Evolutionary conservation across 129 eudicot genomes (phyloP), one percentile per base, ranked within the genome.

Genomic region (Pulicaria dysenterica): DNA sequence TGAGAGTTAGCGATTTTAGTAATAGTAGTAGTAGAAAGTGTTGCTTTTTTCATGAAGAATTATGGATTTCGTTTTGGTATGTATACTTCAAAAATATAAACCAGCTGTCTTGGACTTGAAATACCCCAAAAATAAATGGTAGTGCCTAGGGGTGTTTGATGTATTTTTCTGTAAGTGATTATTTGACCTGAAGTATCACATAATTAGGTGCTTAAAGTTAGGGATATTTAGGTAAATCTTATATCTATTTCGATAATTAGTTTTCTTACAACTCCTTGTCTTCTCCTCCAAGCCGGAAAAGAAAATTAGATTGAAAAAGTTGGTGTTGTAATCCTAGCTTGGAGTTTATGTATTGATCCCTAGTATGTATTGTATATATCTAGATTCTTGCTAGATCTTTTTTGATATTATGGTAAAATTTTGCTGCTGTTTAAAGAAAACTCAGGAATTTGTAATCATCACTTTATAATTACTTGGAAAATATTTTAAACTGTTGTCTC

Each of bases 241-340:
- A 31, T 6, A 3, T 57, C 11, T 31, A 31, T 9, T 19, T 57
- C 31, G 4, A 58, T 57, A 57, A 9, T 57, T 36, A 54, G 3
- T 15, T 54, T 17, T 16, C 34, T 17, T 54, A 54, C 7, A 15
- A 15, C 58, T 14, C 58, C 31, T 54, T 54, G 36, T 36, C 59
- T 54, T 9, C 59, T 53, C 14, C 58, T 54, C 59, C 59, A 37
- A n/a, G n/a, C n/a, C n/a, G n/a, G n/a, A n/a, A n/a, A n/a, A n/a
- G n/a, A n/a, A n/a, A n/a, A n/a, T n/a, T n/a, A n/a, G n/a, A n/a
- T n/a, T n/a, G n/a, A n/a, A n/a, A n/a, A n/a, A n/a, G n/a, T n/a
- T n/a, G n/a, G n/a, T n/a, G n/a, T n/a, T n/a, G n/a, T n/a, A n/a
- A n/a, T n/a, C n/a, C n/a, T n/a, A n/a, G n/a, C n/a, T n/a, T n/a